Evolutionary conservation across 441 rosid genomes (phyloP).

Genomic region (Adansonia rubrostipa): DNA sequence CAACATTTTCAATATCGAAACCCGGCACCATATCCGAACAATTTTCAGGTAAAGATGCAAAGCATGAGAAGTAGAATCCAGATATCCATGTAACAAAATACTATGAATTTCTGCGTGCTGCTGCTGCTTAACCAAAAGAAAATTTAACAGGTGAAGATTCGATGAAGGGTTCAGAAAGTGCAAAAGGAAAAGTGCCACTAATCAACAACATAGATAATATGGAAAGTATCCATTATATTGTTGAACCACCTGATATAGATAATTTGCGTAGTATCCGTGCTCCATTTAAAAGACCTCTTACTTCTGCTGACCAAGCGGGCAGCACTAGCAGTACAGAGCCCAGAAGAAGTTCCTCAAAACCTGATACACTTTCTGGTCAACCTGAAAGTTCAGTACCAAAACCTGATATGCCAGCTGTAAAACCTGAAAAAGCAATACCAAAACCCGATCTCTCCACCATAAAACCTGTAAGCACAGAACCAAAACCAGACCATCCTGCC

Average conservation of each 20-base stretch:
- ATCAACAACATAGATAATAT: slow-evolving; percentile 31
- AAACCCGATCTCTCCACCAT: slow-evolving; percentile 15
- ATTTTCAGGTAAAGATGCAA: slow-evolving; percentile 44
- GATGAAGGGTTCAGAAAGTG: slow-evolving; percentile 27
- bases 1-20: slow-evolving; percentile 27
- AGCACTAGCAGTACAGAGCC: slow-evolving; percentile 18
- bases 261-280: no score
- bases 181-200: slow-evolving; percentile 28
- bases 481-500: slow-evolving; percentile 27
- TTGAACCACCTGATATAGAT: no score
- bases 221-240: no score
- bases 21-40: slow-evolving; percentile 38
- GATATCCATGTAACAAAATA: not conserved
- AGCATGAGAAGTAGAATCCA: slow-evolving; percentile 17
- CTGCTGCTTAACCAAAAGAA: slow-evolving; percentile 8
- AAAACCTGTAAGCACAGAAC: slow-evolving; percentile 33
- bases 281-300: slow-evolving; percentile 27
- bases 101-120: not conserved
- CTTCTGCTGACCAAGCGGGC: slow-evolving; percentile 28
- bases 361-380: slow-evolving; percentile 22
- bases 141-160: slow-evolving; percentile 45
- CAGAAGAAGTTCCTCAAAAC: slow-evolving; percentile 5
- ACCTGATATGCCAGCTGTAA: slow-evolving; percentile 4
- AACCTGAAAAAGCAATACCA: slow-evolving; percentile 3
- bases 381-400: slow-evolving; percentile 31